These are phyloP conservation scores for Dalbergia oliveri DNA, from an alignment of 306 rosid genomes.

Conservation along the genomic window DNA sequence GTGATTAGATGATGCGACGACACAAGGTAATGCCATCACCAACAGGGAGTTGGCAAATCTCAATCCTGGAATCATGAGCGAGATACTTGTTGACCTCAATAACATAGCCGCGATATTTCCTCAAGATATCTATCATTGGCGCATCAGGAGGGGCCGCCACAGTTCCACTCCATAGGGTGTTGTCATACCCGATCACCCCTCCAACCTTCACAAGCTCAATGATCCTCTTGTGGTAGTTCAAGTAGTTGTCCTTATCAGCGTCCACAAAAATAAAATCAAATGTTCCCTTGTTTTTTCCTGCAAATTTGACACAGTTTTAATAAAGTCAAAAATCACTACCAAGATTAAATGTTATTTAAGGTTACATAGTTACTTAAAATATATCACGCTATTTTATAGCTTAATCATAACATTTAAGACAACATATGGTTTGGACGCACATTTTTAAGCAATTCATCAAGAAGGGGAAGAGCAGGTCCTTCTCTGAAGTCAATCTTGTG, in stretches of 20 bases:
- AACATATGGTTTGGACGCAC: conserved; percentile 45
- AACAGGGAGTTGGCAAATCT: conserved; percentile 79
- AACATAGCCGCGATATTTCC: conserved; percentile 55
- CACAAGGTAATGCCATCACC: conserved; percentile 89
- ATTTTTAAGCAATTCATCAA: conserved; percentile 69
- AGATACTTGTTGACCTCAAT: conserved; percentile 81
- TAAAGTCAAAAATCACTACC: no score
- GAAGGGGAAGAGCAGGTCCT: conserved; percentile 90
- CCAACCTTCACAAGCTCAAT: conserved; percentile 83
- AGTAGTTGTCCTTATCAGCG: conserved; percentile 86
- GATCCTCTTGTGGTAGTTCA: conserved; percentile 85
- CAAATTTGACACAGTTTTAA: not conserved
- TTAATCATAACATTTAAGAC: no score
- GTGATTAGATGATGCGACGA: conserved; percentile 65
- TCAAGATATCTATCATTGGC: conserved; percentile 61
- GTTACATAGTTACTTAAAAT: no score
- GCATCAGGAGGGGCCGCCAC: conserved; percentile 82
- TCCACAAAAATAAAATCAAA: conserved; percentile 84
- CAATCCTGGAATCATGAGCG: conserved; percentile 81
- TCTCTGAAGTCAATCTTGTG: conserved; percentile 90
- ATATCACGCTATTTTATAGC: no score
- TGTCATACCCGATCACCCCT: conserved; percentile 86
- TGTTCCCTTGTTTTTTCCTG: conserved; percentile 72
- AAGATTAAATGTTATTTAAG: no score
- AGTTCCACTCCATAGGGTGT: conserved; percentile 89